Evolutionary conservation across 2,329 filamentous ascomycete genomes (phyloP), one percentile per base, ranked within the genome.

Genomic region (Colletotrichum trifolii): DNA sequence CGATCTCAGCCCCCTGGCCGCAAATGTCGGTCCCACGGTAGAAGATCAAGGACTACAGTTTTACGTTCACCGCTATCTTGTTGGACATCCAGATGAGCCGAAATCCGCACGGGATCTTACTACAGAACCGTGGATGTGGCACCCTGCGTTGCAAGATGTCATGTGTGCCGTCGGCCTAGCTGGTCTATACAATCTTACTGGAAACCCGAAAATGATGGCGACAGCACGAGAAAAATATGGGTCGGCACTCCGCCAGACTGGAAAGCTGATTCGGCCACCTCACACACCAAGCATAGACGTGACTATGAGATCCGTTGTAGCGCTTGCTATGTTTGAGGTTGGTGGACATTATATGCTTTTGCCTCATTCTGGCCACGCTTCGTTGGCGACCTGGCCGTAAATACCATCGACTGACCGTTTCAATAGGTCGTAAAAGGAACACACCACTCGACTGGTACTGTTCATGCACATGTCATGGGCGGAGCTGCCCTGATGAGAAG

Each of bases 261-360:
- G 79, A 6, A 73, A 77, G 61, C 71, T 81, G 7, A 76, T 86
- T 62, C 70, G 71, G 59, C 70, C 77, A 39, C 69, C 75, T 25
- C 64, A 74, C 35, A 69, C 72, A 58, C 69, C 74, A 40, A 74
- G 76, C 56, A 70, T 82, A 25, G 76, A 82, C 49, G 78, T 83
- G 9, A 79, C 85, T 13, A 78, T 87, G 68, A 79, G 82, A 35
- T 75, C 83, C 8, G 83, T 89, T 36, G 78, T 89, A 46, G 80
- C 87, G 69, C 81, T 90, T 68, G 86, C 86, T 50, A 79, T 89
- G 73, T 90, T 87, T 67, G 87, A 90, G 80, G 87, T 89, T 75
- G 70, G 77, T 53, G 15, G 15, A 15, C 15, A 15, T 15, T 15
- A 15, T 15, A 15, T 15, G 15, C 15, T 15, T 15, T 15, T 15